Evolutionary conservation across 1,284 basidiomycete species (phyloP), one percentile per base, ranked within the genome.

Genomic region (Sparassis latifolia): DNA sequence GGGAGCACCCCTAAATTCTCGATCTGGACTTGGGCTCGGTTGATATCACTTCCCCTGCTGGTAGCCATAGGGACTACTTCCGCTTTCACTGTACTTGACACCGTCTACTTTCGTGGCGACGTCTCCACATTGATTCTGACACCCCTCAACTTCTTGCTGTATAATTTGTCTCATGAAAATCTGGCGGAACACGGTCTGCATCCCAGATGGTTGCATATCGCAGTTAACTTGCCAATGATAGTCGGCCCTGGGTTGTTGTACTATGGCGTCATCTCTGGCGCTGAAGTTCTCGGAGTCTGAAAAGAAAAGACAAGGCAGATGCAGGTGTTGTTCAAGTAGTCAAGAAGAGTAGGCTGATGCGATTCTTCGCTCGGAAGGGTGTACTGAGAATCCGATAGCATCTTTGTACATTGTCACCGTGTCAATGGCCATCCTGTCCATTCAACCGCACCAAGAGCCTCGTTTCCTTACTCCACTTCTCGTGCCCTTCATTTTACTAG

Each of bases 361-460:
- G 20, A 29, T 40, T 40, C 41, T 33, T 41, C 27, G n/a, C n/a
- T n/a, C n/a, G n/a, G n/a, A n/a, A n/a, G n/a, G n/a, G n/a, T n/a
- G n/a, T n/a, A n/a, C n/a, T n/a, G n/a, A n/a, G n/a, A n/a, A n/a
- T n/a, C n/a, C n/a, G 4, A 5, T 35, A 73, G 68, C 64, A 10
- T 55, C 65, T 37, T 45, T 64, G 10, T 65, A 65, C 50, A 59
- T 65, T 3, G 54, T 72, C 12, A 33, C 67, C 41, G 45, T 62
- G 5, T 64, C 68, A 2, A 47, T 70, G 9, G 55, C 52, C 2
- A 45, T 66, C n/a, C 53, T 74, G 28, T 72, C 69, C 2, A 44
- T 63, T 37, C 67, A 70, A 32, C 70, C 70, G 0, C 72, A 73
- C 42, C 71, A 74, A 48, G 71, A 74, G 53, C 65, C 69, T 2